Conservation (phyloP, 2,329 filamentous ascomycete genomes). For the Knufia petricola region DNA sequence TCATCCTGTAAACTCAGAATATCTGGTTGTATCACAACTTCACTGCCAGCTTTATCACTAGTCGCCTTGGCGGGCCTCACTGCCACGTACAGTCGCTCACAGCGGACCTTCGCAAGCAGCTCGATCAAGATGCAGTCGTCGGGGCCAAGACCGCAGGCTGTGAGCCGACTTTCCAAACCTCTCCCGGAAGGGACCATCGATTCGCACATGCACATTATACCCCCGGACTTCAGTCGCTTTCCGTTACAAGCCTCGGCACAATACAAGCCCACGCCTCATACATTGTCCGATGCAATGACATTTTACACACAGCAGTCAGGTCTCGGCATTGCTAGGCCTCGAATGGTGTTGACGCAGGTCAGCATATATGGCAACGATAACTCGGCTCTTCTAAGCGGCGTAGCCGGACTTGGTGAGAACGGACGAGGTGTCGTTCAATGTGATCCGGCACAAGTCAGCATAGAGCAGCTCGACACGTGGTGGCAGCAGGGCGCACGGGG, state of each 20-base stretch:
- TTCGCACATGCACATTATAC: slow-evolving; percentile 55
- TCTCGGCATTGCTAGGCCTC: slow-evolving; percentile 41
- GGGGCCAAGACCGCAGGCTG: background rate
- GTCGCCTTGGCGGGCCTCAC: too few relatives aligned
- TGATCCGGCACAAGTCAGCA: slow-evolving; percentile 36
- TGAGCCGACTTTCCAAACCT: slow-evolving; percentile 12
- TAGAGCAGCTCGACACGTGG: slow-evolving; percentile 41
- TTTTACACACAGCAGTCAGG: slow-evolving; percentile 36
- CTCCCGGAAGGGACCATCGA: slow-evolving; percentile 45
- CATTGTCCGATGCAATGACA: slow-evolving; percentile 40
- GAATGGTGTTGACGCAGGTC: slow-evolving; percentile 50
- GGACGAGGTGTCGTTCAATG: slow-evolving; percentile 50
- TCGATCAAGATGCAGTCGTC: background rate
- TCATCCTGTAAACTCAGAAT: too few relatives aligned
- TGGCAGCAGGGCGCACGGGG: slow-evolving; percentile 50
- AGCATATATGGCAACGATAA: slow-evolving; percentile 56
- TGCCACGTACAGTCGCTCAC: too few relatives aligned
- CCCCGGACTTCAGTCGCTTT: slow-evolving; percentile 37
- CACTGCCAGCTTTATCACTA: too few relatives aligned
- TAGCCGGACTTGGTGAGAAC: slow-evolving; percentile 39
- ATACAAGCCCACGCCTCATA: slow-evolving; percentile 44
- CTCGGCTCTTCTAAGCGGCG: slow-evolving; percentile 46
- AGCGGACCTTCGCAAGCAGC: background rate
- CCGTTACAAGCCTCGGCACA: slow-evolving; percentile 40
- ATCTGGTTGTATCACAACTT: too few relatives aligned